Evolutionary conservation across 352 stramenopile species (phyloP).

Genomic region (Phytopythium montanum): DNA sequence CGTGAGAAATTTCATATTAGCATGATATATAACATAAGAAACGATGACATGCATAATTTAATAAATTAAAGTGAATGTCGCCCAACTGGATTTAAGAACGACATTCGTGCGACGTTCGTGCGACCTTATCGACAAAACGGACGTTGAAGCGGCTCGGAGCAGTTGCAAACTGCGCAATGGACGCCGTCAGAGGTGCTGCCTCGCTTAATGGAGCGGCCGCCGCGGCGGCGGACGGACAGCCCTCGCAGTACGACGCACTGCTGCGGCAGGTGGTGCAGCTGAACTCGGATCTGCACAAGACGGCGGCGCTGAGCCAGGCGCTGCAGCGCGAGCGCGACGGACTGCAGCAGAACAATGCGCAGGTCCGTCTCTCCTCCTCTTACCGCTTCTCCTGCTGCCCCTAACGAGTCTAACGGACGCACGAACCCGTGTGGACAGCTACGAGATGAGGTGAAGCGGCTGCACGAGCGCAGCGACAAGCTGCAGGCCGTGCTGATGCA

Average conservation of each 20-base stretch:
- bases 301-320: conserved; percentile 70
- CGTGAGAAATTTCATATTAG: too few species aligned
- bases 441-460: conserved; percentile 53
- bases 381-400: not conserved
- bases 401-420: not conserved
- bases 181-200: not conserved
- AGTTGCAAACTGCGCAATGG: not conserved
- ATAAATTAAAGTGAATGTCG: too few species aligned
- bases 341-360: conserved; percentile 53
- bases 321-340: conserved; percentile 76
- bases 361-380: conserved; percentile 19
- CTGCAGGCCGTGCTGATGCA: conserved; percentile 75
- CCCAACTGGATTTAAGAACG: too few species aligned
- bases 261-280: conserved; percentile 83
- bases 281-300: conserved; percentile 83
- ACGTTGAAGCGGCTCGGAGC: conserved; percentile 5
- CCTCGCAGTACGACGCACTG: conserved; percentile 65
- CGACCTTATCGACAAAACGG: not conserved
- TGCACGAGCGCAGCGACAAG: conserved; percentile 80
- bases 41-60: too few species aligned
- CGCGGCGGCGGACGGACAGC: conserved; percentile 2
- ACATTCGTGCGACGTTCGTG: too few species aligned
- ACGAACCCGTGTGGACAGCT: conserved; percentile 25
- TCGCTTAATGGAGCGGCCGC: conserved; percentile 8
- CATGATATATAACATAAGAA: too few species aligned